Evolutionary conservation across 768 basidiomycete species (phyloP).

Genomic region (Melanogaster broomeanus): DNA sequence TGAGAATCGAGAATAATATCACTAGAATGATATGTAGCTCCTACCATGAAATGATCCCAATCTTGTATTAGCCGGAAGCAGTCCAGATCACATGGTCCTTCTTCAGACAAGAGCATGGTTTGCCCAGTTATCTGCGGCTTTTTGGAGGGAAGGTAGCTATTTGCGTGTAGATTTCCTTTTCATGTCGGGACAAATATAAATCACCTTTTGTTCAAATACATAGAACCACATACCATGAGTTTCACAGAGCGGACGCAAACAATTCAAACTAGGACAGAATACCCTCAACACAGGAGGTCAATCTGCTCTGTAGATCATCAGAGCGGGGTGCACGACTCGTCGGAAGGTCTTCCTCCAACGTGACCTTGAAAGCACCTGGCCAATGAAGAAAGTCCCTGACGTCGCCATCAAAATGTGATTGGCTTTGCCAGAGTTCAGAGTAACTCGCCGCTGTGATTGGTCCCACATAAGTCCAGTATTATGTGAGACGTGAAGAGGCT

Average conservation of each 20-base stretch:
- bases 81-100: conserved; percentile 31
- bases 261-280: conserved; percentile 51
- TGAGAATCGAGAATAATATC: not conserved
- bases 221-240: conserved; percentile 35
- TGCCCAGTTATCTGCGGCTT: conserved; percentile 24
- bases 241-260: conserved; percentile 41
- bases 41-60: conserved; percentile 23
- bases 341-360: not conserved
- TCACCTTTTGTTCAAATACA: not conserved
- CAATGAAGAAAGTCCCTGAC: conserved; percentile 42
- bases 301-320: conserved; percentile 31
- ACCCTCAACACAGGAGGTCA: conserved; percentile 32
- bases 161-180: conserved; percentile 4
- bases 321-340: conserved; percentile 14
- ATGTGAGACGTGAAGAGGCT: conserved; percentile 19
- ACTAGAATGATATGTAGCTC: not conserved
- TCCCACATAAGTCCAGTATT: conserved; percentile 45
- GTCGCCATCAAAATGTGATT: not conserved
- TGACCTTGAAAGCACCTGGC: conserved; percentile 26
- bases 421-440: not conserved
- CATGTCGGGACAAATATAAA: not conserved
- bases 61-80: conserved; percentile 31
- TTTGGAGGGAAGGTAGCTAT: conserved; percentile 13
- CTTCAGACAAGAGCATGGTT: conserved; percentile 27
- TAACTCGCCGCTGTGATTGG: conserved; percentile 40